Evolutionary conservation across 1,284 basidiomycete species (phyloP).

Genomic region (Mycena sp.): DNA sequence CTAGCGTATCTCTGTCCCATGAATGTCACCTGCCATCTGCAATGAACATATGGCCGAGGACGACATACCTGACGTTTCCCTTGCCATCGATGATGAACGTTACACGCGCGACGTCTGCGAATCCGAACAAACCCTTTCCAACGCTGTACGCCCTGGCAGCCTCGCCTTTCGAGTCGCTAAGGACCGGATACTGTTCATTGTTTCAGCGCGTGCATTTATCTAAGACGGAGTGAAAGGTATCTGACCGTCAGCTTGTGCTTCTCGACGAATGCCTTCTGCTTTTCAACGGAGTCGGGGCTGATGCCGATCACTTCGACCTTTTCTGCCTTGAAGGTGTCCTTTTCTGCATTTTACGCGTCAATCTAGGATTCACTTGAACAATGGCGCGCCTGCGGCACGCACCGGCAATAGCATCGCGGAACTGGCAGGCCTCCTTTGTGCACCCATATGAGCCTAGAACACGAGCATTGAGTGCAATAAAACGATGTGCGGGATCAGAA

Average conservation of each 20-base stretch:
- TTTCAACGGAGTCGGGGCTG: constrained; percentile 72
- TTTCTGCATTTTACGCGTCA: constrained; percentile 52
- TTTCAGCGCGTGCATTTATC: background rate
- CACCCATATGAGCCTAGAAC: constrained; percentile 74
- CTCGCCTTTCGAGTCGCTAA: constrained; percentile 73
- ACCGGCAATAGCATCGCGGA: constrained; percentile 80
- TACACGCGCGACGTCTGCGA: constrained; percentile 66
- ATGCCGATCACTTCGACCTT: constrained; percentile 76
- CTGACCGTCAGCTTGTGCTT: constrained; percentile 74
- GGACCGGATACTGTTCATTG: constrained; percentile 67
- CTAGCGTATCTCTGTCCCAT: constrained; percentile 17
- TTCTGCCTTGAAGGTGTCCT: constrained; percentile 70
- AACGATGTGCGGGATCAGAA: background rate
- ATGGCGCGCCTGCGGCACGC: constrained; percentile 27
- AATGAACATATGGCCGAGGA: background rate
- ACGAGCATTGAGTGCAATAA: constrained; percentile 40
- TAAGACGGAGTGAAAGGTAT: background rate
- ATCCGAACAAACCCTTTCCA: constrained; percentile 70
- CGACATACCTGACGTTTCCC: constrained; percentile 68
- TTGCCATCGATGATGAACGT: constrained; percentile 81
- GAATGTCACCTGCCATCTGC: constrained; percentile 42
- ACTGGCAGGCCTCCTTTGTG: constrained; percentile 81
- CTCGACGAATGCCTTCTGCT: constrained; percentile 78
- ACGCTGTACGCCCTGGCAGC: constrained; percentile 72
- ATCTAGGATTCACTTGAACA: background rate